Evolutionary conservation across 2,329 filamentous ascomycete genomes (phyloP), one percentile per base, ranked within the genome.

Genomic region (Fusarium chaquense): DNA sequence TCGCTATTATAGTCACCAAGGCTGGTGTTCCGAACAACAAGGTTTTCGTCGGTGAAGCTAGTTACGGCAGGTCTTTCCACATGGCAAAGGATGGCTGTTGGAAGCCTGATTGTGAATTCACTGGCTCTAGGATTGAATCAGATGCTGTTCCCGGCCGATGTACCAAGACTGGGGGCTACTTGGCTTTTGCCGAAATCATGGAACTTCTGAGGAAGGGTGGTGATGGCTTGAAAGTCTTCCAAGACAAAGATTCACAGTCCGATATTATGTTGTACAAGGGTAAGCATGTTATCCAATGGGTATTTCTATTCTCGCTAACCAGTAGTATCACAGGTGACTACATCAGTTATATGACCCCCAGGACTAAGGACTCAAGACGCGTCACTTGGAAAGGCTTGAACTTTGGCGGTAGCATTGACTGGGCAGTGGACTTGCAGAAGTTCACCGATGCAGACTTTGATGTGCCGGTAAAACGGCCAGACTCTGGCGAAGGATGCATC

Each of bases 51-150:
- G 65, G 67, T 0, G 59, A 62, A 5, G 20, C 62, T 2, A 69
- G 63, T 46, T 73, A 71, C 43, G 77, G 77, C 0, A 63, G 78
- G 2, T 74, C 69, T 1, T 79, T 79, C 59, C 55, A 72, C 11
- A 79, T 79, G 76, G 58, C 67, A 1, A 35, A 67, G 3, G 18
- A 65, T 0, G 58, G 61, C 6, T 78, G 75, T 52, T 56, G 24
- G 26, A 38, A 24, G 5, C 40, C 61, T 1, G 35, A 22, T 0
- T 65, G 65, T 22, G 32, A 58, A n/a, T 65, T 68, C 11, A 65
- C 61, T 3, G 54, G 61, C 18, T 47, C 61, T 8, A 28, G 26
- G n/a, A 40, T 32, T 16, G 16, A 45, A 18, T 65, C 49, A 1
- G 24, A 55, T 22, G 61, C 57, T 3, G 57, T 24, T 1, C 56